Percentiles rank a stretch among this genome's conserved stretches.
phyloP scores from a whole-genome alignment of 2,329 filamentous ascomycete species.

The Phaeosphaeria sp. region DNA sequence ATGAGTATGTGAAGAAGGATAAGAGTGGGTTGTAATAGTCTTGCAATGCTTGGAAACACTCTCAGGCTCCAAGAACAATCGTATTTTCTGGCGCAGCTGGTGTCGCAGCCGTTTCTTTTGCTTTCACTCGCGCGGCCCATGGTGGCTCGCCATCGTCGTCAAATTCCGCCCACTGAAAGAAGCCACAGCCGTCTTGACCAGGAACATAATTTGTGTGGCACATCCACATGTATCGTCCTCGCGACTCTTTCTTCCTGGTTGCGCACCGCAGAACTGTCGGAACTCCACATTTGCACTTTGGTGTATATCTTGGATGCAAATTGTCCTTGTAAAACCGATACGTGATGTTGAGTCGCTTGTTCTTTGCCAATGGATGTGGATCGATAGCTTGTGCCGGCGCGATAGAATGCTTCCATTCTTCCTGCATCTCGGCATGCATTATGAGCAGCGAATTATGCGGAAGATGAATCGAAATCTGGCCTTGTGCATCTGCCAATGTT shows the following conservation, averaged over 20 bases:
- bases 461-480: conserved; percentile 90
- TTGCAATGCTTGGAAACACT: not conserved
- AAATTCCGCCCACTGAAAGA: conserved; percentile 41
- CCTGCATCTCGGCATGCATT: conserved; percentile 98
- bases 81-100: not conserved
- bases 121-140: conserved; percentile 52
- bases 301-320: conserved; percentile 79
- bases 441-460: conserved; percentile 92
- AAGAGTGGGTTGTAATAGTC: not conserved
- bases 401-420: conserved; percentile 93
- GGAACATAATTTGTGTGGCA: conserved; percentile 79
- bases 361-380: conserved; percentile 82
- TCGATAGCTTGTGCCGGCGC: conserved; percentile 76
- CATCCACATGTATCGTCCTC: conserved; percentile 92
- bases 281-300: conserved; percentile 76
- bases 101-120: not conserved
- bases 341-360: conserved; percentile 87
- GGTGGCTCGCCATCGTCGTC: conserved; percentile 79
- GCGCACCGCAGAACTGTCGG: conserved; percentile 76
- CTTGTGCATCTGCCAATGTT: conserved; percentile 66
- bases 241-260: conserved; percentile 76
- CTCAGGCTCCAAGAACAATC: not conserved
- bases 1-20: conserved; percentile 61
- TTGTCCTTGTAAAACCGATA: conserved; percentile 84
- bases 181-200: conserved; percentile 58